Percentiles rank a stretch among this genome's conserved stretches.
Evolutionary conservation across 495 filamentous ascomycete genomes (phyloP).

Genomic region (Tuber calosporum): DNA sequence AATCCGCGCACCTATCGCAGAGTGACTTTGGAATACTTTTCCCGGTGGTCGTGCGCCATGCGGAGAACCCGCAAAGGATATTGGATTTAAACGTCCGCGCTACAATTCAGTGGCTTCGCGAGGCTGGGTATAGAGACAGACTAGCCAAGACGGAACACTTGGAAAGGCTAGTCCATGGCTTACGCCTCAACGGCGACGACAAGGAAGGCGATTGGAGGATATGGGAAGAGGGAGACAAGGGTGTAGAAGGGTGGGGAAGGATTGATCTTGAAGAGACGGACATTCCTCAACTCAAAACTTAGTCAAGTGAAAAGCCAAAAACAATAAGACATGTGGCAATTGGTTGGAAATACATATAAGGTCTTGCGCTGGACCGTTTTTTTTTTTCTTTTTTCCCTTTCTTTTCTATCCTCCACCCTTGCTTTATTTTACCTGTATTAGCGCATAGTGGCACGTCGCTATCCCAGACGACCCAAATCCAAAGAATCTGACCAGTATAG

Average conservation of each 20-base stretch:
- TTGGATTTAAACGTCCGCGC: constrained; percentile 53
- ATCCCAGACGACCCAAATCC: too few species aligned
- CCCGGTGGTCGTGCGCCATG: constrained; percentile 55
- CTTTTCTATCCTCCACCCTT: background rate
- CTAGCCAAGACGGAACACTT: background rate
- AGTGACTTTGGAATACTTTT: constrained; percentile 74
- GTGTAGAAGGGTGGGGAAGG: background rate
- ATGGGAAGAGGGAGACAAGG: background rate
- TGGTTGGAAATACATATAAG: background rate
- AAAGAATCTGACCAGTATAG: too few species aligned
- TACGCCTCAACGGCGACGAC: background rate
- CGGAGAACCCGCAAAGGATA: constrained; percentile 56
- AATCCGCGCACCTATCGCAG: constrained; percentile 64
- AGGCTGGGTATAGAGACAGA: constrained; percentile 14
- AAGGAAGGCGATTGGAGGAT: background rate
- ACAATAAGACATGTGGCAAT: background rate
- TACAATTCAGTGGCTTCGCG: constrained; percentile 37
- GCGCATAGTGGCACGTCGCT: background rate
- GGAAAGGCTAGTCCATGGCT: background rate
- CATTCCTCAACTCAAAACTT: background rate
- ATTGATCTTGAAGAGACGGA: background rate
- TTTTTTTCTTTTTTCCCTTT: background rate
- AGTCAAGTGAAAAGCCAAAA: constrained; percentile 1
- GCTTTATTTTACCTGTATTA: background rate
- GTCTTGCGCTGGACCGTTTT: background rate